Evolutionary conservation across 164 flowering plant genomes (phyloP), one percentile per base, ranked within the genome.

Genomic region (Piper betle): DNA sequence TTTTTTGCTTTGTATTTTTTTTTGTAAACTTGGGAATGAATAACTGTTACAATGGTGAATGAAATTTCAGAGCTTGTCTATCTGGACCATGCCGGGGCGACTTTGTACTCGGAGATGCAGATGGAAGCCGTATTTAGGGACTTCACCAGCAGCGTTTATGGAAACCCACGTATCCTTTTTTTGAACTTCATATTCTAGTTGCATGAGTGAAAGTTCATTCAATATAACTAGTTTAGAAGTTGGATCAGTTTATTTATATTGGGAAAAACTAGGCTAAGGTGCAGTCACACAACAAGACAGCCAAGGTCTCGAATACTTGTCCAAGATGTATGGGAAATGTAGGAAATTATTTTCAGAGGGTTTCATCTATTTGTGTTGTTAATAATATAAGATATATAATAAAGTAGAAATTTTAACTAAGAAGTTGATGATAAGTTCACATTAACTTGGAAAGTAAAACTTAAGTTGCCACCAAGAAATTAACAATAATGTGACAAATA

Each of bases 1-100:
- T 37, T 52, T 52, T 6, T 6, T 17, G 37, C 0, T 37, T 13
- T 11, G 41, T 46, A 15, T 3, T 39, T 52, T 39, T 48, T 25
- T 37, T 42, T 6, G 11, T 6, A 6, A 42, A 42, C 6, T 6
- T 42, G 11, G 9, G 1, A 42, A 42, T 6, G 46, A 42, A 42
- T 6, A 42, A 42, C 6, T 42, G 46, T 42, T 57, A 39, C 41
- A 7, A 1, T 25, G n/a, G 38, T 58, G 58, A 10, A 25, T 25
- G 33, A 37, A 38, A 58, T 62, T 54, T 15, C 37, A 80, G 94
- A 79, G 12, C 72, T 67, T 58, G 95, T 84, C 19, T 93, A 93
- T 68, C 78, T 93, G 85, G 97, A 93, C 69, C 99, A 93, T 77
- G 96, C 95, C 55, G 99, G 97, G 33, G 85, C 97, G 12, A 86